Percentiles rank a stretch among this genome's conserved stretches.
Conservation (phyloP, 2,329 filamentous ascomycete species). For the Grosmannia penicillata region DNA sequence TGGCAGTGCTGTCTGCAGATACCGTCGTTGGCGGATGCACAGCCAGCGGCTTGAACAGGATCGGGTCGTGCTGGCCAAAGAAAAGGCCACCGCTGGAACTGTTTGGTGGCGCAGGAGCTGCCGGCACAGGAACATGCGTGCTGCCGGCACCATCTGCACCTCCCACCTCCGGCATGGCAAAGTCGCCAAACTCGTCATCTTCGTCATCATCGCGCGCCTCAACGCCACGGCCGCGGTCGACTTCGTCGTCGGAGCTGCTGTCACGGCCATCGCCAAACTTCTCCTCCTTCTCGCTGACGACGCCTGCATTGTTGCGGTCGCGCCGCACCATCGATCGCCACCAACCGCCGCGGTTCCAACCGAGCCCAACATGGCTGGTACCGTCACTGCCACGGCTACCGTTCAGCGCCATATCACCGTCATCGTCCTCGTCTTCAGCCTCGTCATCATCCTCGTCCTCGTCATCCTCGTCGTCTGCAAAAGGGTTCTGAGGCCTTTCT, state of each 20-base stretch:
- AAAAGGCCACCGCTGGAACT: slow-evolving; percentile 4
- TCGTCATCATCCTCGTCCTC: slow-evolving; percentile 32
- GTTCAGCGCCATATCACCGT: slow-evolving; percentile 20
- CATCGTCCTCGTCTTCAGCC: slow-evolving; percentile 19
- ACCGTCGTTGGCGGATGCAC: slow-evolving; percentile 25
- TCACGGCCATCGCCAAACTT: slow-evolving; percentile 22
- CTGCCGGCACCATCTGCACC: slow-evolving; percentile 8
- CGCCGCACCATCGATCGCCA: slow-evolving; percentile 19
- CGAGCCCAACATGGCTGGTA: slow-evolving; percentile 9
- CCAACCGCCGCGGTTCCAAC: slow-evolving; percentile 21
- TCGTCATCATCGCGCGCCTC: slow-evolving; percentile 40
- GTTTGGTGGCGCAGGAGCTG: slow-evolving; percentile 8
- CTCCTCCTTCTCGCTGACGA: not conserved
- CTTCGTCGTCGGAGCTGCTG: slow-evolving; percentile 28
- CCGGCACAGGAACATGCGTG: slow-evolving; percentile 2
- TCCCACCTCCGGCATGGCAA: slow-evolving; percentile 45
- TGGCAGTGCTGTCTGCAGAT: not conserved
- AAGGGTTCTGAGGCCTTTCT: slow-evolving; percentile 29
- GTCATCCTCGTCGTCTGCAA: slow-evolving; percentile 43
- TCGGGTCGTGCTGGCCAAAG: slow-evolving; percentile 20
- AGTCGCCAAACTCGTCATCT: slow-evolving; percentile 54
- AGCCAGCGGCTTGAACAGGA: slow-evolving; percentile 39
- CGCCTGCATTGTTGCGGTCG: slow-evolving; percentile 4
- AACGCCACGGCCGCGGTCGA: slow-evolving; percentile 21
- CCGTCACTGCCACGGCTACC: slow-evolving; percentile 14